These are phyloP conservation scores for Graphium sp. DNA, from an alignment of 2,329 filamentous ascomycete genomes.

Conservation along the genomic window DNA sequence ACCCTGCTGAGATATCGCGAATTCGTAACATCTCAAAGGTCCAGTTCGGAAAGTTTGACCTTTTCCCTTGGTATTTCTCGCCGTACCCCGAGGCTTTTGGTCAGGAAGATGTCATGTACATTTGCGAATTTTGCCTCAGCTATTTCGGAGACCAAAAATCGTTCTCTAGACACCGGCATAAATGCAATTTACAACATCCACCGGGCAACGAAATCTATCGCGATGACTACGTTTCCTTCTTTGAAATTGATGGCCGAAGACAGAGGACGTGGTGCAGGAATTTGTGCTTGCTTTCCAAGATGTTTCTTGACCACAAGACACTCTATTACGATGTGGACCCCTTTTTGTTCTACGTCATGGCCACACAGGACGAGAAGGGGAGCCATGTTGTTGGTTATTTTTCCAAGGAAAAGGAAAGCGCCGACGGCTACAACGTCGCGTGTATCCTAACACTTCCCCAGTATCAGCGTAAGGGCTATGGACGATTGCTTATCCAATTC, in stretches of 20 bases:
- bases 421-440: constrained; percentile 92
- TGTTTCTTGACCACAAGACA: constrained; percentile 96
- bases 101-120: constrained; percentile 79
- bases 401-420: constrained; percentile 94
- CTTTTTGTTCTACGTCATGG: constrained; percentile 98
- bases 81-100: constrained; percentile 85
- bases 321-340: constrained; percentile 99
- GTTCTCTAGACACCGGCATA: constrained; percentile 71
- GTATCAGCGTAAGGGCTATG: constrained; percentile 89
- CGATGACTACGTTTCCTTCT: constrained; percentile 85
- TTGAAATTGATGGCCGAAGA: constrained; percentile 87
- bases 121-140: constrained; percentile 91
- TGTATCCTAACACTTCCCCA: constrained; percentile 95
- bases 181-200: constrained; percentile 82
- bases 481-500: constrained; percentile 86
- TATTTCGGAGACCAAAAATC: constrained; percentile 76
- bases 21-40: constrained; percentile 90
- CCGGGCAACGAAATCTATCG: constrained; percentile 98
- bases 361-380: constrained; percentile 70
- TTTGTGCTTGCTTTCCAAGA: constrained; percentile 81
- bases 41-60: constrained; percentile 80
- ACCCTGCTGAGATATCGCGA: constrained; percentile 88
- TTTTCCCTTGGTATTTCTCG: constrained; percentile 98
- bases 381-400: constrained; percentile 99
- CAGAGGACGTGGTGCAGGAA: constrained; percentile 96